Percentiles rank a stretch among this genome's conserved stretches.
These are phyloP conservation scores for Acephala macrosclerotiorum DNA, from an alignment of 2,329 filamentous ascomycete genomes.

Conservation along the genomic window DNA sequence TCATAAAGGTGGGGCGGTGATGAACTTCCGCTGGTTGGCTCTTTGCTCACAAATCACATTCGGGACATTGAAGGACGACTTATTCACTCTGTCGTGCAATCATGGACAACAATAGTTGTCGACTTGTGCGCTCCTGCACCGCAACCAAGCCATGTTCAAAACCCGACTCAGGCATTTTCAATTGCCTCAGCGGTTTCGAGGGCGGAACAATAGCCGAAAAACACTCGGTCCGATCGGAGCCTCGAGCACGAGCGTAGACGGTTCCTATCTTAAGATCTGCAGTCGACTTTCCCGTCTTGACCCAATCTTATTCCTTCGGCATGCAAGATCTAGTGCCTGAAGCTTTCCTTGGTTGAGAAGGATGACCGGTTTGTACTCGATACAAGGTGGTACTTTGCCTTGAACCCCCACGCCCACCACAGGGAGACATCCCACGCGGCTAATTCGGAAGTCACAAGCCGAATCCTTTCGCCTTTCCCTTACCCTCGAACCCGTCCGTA, in stretches of 20 bases:
- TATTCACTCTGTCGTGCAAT: not conserved
- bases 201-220: not conserved
- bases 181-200: not conserved
- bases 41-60: not conserved
- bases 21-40: not conserved
- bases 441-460: no score
- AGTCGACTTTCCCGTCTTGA: slow-evolving; percentile 12
- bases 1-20: not conserved
- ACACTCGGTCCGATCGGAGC: slow-evolving; percentile 8
- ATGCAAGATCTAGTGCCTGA: slow-evolving; percentile 29
- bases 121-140: no score
- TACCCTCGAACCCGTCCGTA: not conserved
- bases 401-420: slow-evolving; percentile 14
- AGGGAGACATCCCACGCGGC: not conserved
- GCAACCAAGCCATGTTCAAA: not conserved
- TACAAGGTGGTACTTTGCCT: slow-evolving; percentile 5
- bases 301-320: slow-evolving; percentile 22
- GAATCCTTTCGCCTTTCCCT: no score
- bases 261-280: slow-evolving; percentile 16
- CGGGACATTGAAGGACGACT: not conserved
- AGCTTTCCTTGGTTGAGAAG: slow-evolving; percentile 4
- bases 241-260: slow-evolving; percentile 12
- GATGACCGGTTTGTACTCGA: not conserved
- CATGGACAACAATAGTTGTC: not conserved
- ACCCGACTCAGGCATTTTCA: no score